Evolutionary conservation across 257 asterid genomes (phyloP).

Genomic region (Solanum ahanhuiri): DNA sequence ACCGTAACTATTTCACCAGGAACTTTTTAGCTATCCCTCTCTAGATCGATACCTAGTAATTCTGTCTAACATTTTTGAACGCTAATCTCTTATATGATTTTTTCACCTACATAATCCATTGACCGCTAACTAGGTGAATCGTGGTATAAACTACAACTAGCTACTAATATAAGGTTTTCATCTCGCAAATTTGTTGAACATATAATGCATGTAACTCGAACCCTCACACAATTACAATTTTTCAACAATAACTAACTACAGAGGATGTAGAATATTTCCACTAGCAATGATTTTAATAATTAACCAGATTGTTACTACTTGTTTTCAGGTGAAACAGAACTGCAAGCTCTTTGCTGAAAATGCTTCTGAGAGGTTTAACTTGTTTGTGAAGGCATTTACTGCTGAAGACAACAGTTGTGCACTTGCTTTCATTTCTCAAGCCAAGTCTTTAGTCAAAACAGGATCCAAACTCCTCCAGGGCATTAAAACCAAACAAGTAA

Average conservation of each 20-base stretch:
- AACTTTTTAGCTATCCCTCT: background rate
- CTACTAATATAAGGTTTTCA: background rate
- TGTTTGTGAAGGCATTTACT: constrained; percentile 44
- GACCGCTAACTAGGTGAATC: background rate
- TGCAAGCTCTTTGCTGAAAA: constrained; percentile 43
- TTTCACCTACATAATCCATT: background rate
- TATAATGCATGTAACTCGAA: background rate
- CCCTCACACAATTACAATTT: background rate
- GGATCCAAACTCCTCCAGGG: constrained; percentile 42
- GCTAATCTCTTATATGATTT: background rate
- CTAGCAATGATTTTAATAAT: background rate
- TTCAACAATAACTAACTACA: background rate
- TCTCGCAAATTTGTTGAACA: background rate
- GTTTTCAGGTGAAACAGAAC: constrained; percentile 49
- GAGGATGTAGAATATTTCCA: background rate
- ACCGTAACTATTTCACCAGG: background rate
- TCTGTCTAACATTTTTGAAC: background rate
- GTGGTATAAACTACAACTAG: background rate
- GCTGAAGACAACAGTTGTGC: constrained; percentile 43
- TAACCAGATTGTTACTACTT: background rate
- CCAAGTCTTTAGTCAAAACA: constrained; percentile 32
- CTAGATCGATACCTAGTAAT: background rate
- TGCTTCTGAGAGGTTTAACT: constrained; percentile 54
- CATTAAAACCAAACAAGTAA: constrained; percentile 66
- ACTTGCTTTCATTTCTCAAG: constrained; percentile 43